These are phyloP conservation scores for Sophora flavescens DNA, from an alignment of 306 rosid genomes.

Conservation along the genomic window DNA sequence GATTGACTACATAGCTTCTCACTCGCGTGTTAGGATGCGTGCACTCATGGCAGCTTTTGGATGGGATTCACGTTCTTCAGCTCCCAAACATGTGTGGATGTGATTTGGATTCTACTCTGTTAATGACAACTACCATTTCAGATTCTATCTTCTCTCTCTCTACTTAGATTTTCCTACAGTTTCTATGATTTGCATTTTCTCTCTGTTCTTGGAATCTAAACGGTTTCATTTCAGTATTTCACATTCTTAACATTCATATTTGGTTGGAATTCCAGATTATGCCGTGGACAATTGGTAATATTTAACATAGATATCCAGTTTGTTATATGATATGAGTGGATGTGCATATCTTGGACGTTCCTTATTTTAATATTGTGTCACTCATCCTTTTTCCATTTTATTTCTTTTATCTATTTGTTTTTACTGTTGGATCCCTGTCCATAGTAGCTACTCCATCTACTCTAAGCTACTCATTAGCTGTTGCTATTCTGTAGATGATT, in stretches of 20 bases:
- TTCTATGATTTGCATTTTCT: neutral
- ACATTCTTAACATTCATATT: conserved; percentile 23
- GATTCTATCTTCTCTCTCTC: too few relatives aligned
- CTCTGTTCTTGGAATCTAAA: neutral
- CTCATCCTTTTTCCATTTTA: neutral
- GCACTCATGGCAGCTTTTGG: too few relatives aligned
- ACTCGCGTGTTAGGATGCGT: too few relatives aligned
- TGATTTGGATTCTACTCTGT: too few relatives aligned
- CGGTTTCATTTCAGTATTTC: conserved; percentile 36
- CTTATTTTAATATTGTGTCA: neutral
- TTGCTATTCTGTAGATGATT: conserved; percentile 18
- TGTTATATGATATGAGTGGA: neutral
- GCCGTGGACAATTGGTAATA: conserved; percentile 1
- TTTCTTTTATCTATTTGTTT: neutral
- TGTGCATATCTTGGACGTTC: conserved; percentile 8
- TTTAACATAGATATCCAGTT: conserved; percentile 1
- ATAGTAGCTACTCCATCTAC: conserved; percentile 1
- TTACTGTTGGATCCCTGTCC: neutral
- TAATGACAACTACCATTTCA: too few relatives aligned
- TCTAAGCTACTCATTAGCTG: neutral
- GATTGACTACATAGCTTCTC: too few relatives aligned
- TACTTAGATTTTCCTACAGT: too few relatives aligned
- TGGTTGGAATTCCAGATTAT: conserved; percentile 27
- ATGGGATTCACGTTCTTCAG: too few relatives aligned
- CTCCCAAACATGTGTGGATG: too few relatives aligned